Evolutionary conservation across 192 early-diverging fungal species (phyloP).

Genomic region (Ambispora gerdemannii): DNA sequence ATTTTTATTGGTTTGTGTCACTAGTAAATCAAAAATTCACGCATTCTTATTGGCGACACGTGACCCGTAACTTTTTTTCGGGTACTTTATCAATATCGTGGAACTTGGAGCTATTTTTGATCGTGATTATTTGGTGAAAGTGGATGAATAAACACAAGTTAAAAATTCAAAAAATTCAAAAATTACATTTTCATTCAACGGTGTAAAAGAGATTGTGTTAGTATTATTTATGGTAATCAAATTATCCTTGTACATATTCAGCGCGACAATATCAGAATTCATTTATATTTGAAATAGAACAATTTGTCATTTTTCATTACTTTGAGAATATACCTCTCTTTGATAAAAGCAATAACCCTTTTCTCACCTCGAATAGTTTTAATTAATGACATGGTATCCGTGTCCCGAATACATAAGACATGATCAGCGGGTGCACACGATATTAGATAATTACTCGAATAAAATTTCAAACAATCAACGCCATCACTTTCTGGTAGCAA

Average conservation of each 20-base stretch:
- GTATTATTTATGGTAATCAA: slow-evolving; percentile 55
- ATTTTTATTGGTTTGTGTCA: too few relatives aligned
- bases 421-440: slow-evolving; percentile 56
- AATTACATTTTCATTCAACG: slow-evolving; percentile 62
- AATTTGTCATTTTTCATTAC: not conserved
- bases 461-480: slow-evolving; percentile 62
- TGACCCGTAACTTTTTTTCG: too few relatives aligned
- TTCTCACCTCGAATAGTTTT: slow-evolving; percentile 51
- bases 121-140: too few relatives aligned
- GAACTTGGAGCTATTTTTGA: too few relatives aligned
- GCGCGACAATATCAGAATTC: slow-evolving; percentile 47
- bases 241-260: slow-evolving; percentile 61
- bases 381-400: slow-evolving; percentile 41
- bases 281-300: not conserved
- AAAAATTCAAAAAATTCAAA: too few relatives aligned
- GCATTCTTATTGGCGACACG: too few relatives aligned
- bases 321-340: not conserved
- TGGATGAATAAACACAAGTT: too few relatives aligned
- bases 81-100: too few relatives aligned
- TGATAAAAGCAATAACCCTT: too few relatives aligned
- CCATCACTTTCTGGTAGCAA: too few relatives aligned
- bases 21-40: too few relatives aligned
- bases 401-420: slow-evolving; percentile 56
- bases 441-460: slow-evolving; percentile 51
- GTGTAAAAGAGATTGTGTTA: slow-evolving; percentile 57